Conservation (phyloP, 306 rosid genomes). For the Cicer yamashitae region DNA sequence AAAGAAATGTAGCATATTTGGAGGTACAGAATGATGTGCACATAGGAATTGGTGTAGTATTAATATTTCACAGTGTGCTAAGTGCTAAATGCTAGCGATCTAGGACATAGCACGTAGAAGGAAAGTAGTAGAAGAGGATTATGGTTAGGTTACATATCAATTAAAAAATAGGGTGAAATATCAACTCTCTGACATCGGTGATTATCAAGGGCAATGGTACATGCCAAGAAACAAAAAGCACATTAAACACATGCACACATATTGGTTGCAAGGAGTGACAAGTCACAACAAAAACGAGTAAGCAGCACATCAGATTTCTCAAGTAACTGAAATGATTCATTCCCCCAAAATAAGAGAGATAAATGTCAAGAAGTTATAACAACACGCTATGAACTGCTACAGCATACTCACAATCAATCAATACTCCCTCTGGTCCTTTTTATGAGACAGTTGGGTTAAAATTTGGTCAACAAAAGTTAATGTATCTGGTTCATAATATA, state of each 20-base stretch:
- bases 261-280: conserved; percentile 12
- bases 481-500: too few species aligned
- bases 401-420: not conserved
- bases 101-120: conserved; percentile 5
- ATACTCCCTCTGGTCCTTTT: not conserved
- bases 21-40: not conserved
- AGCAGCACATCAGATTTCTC: conserved; percentile 13
- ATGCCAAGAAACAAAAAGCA: conserved; percentile 3
- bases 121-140: conserved; percentile 4
- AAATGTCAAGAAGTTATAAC: conserved; percentile 1
- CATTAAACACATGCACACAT: not conserved
- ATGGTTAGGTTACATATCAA: not conserved
- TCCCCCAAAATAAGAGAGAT: conserved; percentile 15
- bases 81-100: not conserved
- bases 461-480: too few species aligned
- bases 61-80: conserved; percentile 12
- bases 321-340: conserved; percentile 22
- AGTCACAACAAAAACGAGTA: conserved; percentile 20
- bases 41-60: not conserved
- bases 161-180: not conserved
- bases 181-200: not conserved
- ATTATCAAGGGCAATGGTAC: conserved; percentile 9
- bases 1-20: conserved; percentile 10
- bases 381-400: conserved; percentile 2
- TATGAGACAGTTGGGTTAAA: too few species aligned